phyloP scores from a whole-genome alignment of 2,329 filamentous ascomycete species.

The Paracorniculantispora psalliotae region DNA sequence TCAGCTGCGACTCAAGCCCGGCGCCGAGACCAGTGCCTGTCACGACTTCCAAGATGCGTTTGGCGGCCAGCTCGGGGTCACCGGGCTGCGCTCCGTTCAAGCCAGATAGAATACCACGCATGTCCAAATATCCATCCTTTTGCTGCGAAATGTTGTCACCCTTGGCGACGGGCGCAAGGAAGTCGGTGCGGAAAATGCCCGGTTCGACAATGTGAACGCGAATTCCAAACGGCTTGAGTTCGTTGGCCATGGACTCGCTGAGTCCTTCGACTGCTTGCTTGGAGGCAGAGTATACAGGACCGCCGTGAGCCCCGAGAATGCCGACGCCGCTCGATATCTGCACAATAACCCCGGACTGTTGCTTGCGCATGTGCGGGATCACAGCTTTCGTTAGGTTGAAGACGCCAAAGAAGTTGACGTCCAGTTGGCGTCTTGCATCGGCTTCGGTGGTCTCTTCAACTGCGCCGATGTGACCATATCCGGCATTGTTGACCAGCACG shows the following conservation, averaged over 20 bases:
- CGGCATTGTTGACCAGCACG: too few species aligned
- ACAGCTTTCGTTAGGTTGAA: slow-evolving; percentile 38
- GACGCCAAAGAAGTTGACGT: slow-evolving; percentile 40
- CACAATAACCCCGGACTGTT: slow-evolving; percentile 31
- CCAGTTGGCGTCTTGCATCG: slow-evolving; percentile 25
- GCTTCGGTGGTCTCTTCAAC: slow-evolving; percentile 4
- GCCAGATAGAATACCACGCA: not conserved
- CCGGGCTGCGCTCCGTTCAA: slow-evolving; percentile 7
- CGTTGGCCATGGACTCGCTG: slow-evolving; percentile 32
- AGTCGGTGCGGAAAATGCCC: slow-evolving; percentile 42
- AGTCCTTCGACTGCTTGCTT: slow-evolving; percentile 40
- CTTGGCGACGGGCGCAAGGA: slow-evolving; percentile 24
- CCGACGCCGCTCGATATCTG: slow-evolving; percentile 39
- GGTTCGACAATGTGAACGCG: slow-evolving; percentile 36
- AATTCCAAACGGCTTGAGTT: slow-evolving; percentile 38
- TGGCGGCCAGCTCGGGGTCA: not conserved
- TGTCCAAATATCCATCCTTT: slow-evolving; percentile 1
- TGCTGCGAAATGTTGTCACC: not conserved
- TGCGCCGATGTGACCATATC: slow-evolving; percentile 9
- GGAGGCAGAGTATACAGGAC: slow-evolving; percentile 33
- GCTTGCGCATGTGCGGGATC: slow-evolving; percentile 36
- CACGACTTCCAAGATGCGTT: slow-evolving; percentile 11
- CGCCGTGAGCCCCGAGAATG: slow-evolving; percentile 25
- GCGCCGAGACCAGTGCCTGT: not conserved
- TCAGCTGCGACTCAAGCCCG: not conserved